Conservation (phyloP, 1,284 basidiomycete species). For the Hypsizygus ulmarius region DNA sequence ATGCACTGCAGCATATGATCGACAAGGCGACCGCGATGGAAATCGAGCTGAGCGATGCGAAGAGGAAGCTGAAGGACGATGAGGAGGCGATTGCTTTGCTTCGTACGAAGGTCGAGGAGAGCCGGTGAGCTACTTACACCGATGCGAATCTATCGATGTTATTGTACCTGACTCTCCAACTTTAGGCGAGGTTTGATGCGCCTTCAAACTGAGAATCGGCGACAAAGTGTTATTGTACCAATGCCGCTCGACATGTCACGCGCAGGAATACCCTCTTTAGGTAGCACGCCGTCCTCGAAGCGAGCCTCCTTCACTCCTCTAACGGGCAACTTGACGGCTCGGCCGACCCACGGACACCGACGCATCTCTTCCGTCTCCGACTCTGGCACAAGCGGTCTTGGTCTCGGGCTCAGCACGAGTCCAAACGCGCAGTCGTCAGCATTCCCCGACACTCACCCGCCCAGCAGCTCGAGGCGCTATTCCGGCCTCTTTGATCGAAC, state of each 20-base stretch:
- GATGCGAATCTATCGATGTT: background rate
- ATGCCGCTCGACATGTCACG: constrained; percentile 55
- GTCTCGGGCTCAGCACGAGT: constrained; percentile 29
- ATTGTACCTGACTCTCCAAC: background rate
- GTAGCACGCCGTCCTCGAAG: constrained; percentile 52
- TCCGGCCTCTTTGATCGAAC: constrained; percentile 53
- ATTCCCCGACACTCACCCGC: constrained; percentile 27
- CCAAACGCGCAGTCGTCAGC: constrained; percentile 32
- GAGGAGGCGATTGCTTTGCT: constrained; percentile 80
- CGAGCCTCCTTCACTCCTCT: constrained; percentile 71
- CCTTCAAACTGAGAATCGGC: constrained; percentile 80
- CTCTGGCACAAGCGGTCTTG: constrained; percentile 34
- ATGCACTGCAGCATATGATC: constrained; percentile 58
- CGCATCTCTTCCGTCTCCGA: constrained; percentile 71
- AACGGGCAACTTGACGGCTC: constrained; percentile 47
- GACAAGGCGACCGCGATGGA: constrained; percentile 64
- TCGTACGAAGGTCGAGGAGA: constrained; percentile 87
- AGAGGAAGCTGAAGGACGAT: constrained; percentile 66
- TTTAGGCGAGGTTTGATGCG: constrained; percentile 82
- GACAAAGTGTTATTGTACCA: constrained; percentile 51
- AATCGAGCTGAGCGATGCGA: constrained; percentile 57
- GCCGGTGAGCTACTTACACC: constrained; percentile 51
- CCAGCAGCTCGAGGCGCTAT: constrained; percentile 41
- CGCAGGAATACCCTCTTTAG: constrained; percentile 36
- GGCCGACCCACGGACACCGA: constrained; percentile 49